phyloP scores from a whole-genome alignment of 1,284 basidiomycete genomes.

The Xerocomus cyaneibrunnescens region DNA sequence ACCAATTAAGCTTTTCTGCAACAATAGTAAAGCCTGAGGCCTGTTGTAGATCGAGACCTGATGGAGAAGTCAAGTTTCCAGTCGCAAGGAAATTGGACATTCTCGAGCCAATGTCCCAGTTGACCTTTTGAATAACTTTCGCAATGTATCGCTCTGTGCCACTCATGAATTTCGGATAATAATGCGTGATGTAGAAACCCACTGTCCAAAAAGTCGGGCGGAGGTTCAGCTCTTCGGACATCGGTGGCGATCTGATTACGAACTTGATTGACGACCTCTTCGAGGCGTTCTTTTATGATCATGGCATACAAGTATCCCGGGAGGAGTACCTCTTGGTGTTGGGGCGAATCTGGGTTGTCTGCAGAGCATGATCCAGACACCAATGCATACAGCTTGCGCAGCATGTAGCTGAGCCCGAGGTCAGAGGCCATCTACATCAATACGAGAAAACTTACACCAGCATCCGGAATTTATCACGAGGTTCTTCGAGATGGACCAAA shows the following conservation, averaged over 20 bases:
- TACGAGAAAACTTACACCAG: constrained; percentile 60
- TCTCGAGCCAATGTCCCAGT: constrained; percentile 90
- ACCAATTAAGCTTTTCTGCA: constrained; percentile 99
- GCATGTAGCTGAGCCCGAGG: constrained; percentile 72
- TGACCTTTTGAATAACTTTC: constrained; percentile 76
- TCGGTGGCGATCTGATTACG: constrained; percentile 75
- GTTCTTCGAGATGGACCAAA: constrained; percentile 85
- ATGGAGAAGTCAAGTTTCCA: constrained; percentile 93
- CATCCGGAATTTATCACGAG: constrained; percentile 97
- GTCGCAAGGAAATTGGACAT: constrained; percentile 97
- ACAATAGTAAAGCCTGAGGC: constrained; percentile 98
- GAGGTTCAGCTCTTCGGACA: constrained; percentile 67
- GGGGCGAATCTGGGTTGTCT: constrained; percentile 98
- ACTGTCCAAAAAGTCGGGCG: constrained; percentile 88
- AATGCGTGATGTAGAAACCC: constrained; percentile 31
- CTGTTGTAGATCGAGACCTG: constrained; percentile 96
- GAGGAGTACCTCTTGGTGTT: constrained; percentile 97
- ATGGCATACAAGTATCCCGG: constrained; percentile 94
- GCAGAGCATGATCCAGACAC: constrained; percentile 90
- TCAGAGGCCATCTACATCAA: constrained; percentile 14
- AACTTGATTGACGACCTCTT: constrained; percentile 84
- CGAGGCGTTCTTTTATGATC: constrained; percentile 98
- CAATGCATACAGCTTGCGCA: constrained; percentile 92
- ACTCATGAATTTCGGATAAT: constrained; percentile 7
- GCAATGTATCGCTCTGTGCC: constrained; percentile 76